Evolutionary conservation across 129 eudicot genomes (phyloP).

Genomic region (Flaveria trinervia): DNA sequence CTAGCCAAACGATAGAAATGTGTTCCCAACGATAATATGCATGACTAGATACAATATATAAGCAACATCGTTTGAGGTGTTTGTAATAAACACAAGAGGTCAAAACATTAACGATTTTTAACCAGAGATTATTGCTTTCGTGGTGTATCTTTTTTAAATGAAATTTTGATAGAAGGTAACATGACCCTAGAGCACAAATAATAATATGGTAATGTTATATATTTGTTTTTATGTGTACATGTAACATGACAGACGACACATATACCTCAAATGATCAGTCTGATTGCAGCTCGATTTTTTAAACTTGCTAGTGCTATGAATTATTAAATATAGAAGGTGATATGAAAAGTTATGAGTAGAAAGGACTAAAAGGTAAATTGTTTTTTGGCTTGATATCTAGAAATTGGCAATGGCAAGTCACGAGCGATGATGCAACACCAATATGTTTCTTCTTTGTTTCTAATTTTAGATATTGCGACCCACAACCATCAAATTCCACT

Average conservation of each 20-base stretch:
- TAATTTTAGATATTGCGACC: slow-evolving; percentile 26
- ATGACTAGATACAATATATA: too few relatives aligned
- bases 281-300: background rate
- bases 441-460: slow-evolving; percentile 35
- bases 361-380: slow-evolving; percentile 10
- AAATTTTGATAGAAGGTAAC: background rate
- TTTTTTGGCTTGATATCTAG: slow-evolving; percentile 12
- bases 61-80: background rate
- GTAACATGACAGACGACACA: background rate
- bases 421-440: slow-evolving; percentile 30
- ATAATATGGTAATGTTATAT: background rate
- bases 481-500: slow-evolving; percentile 26
- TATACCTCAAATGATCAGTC: background rate
- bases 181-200: background rate
- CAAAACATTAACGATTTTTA: background rate
- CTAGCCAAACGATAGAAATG: too few relatives aligned
- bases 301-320: slow-evolving; percentile 9
- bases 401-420: slow-evolving; percentile 27
- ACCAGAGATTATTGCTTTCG: background rate
- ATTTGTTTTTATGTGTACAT: background rate
- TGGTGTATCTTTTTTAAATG: background rate
- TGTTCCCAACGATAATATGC: background rate
- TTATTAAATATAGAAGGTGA: slow-evolving; percentile 7
- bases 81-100: background rate
- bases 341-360: background rate